Evolutionary conservation across 1,284 basidiomycete genomes (phyloP).

Genomic region (Cryptococcus deneoformans): DNA sequence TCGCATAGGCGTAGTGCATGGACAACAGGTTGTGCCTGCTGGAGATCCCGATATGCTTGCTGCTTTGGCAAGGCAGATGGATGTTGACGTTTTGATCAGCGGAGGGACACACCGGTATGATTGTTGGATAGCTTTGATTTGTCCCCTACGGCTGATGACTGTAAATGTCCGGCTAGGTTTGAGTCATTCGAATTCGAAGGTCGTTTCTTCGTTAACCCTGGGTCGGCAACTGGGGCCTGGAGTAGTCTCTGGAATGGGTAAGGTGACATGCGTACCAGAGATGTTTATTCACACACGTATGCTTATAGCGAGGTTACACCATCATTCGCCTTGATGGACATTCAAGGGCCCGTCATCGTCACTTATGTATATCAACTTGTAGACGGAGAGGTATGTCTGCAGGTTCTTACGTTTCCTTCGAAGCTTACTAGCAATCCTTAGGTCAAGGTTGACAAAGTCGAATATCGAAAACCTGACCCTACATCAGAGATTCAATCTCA

Average conservation of each 20-base stretch:
- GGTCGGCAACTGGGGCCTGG: slow-evolving; percentile 95
- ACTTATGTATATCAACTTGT: slow-evolving; percentile 95
- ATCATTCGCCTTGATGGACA: slow-evolving; percentile 90
- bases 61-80: slow-evolving; percentile 88
- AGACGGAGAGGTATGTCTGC: slow-evolving; percentile 72
- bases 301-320: slow-evolving; percentile 61
- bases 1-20: slow-evolving; percentile 89
- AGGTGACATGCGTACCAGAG: slow-evolving; percentile 16
- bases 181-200: slow-evolving; percentile 89
- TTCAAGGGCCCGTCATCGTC: slow-evolving; percentile 90
- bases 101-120: slow-evolving; percentile 91
- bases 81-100: slow-evolving; percentile 91
- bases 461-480: slow-evolving; percentile 49
- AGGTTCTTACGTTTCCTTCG: background rate
- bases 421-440: slow-evolving; percentile 12
- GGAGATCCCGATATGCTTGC: slow-evolving; percentile 88
- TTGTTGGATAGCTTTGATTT: background rate
- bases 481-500: slow-evolving; percentile 17
- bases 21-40: slow-evolving; percentile 89
- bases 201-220: slow-evolving; percentile 95
- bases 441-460: slow-evolving; percentile 55
- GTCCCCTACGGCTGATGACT: background rate
- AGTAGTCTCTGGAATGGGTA: slow-evolving; percentile 69
- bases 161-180: slow-evolving; percentile 59
- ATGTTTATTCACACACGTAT: background rate